These are phyloP conservation scores for Karstenula rhodostoma DNA, from an alignment of 2,329 filamentous ascomycete species.

Conservation along the genomic window DNA sequence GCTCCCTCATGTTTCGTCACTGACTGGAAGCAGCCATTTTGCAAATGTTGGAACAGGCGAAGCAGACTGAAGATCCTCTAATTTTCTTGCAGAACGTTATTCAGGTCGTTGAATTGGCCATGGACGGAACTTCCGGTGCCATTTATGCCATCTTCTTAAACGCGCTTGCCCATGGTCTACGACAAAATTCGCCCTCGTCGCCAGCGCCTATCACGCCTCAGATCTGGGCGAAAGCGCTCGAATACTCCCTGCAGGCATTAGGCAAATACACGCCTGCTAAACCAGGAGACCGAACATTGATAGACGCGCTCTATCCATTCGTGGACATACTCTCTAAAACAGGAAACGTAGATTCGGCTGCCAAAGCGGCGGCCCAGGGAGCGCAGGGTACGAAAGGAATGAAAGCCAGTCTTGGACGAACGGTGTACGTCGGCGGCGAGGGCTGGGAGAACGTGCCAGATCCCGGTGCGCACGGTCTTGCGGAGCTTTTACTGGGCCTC, in stretches of 20 bases:
- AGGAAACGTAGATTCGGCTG: constrained; percentile 74
- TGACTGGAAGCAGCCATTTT: constrained; percentile 47
- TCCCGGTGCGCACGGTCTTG: constrained; percentile 80
- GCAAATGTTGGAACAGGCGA: constrained; percentile 50
- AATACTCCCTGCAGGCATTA: constrained; percentile 69
- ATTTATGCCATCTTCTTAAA: constrained; percentile 91
- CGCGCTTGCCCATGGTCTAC: constrained; percentile 75
- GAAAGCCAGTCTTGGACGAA: constrained; percentile 84
- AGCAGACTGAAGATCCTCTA: constrained; percentile 65
- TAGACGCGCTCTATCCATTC: constrained; percentile 91
- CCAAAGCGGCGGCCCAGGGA: constrained; percentile 75
- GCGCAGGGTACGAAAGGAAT: constrained; percentile 90
- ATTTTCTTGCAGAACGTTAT: constrained; percentile 68
- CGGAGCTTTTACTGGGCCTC: constrained; percentile 82
- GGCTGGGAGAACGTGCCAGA: constrained; percentile 78
- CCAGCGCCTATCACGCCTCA: constrained; percentile 56
- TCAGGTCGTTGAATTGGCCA: constrained; percentile 70
- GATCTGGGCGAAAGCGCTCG: constrained; percentile 73
- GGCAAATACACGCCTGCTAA: constrained; percentile 87
- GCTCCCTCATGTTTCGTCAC: constrained; percentile 33
- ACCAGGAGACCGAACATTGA: constrained; percentile 86
- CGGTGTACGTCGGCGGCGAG: constrained; percentile 81
- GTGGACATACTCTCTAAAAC: constrained; percentile 73
- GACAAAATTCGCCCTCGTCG: constrained; percentile 60
- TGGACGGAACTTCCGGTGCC: constrained; percentile 80